These are phyloP conservation scores for Stemphylium beticola DNA, from an alignment of 2,329 filamentous ascomycete genomes.

Conservation along the genomic window DNA sequence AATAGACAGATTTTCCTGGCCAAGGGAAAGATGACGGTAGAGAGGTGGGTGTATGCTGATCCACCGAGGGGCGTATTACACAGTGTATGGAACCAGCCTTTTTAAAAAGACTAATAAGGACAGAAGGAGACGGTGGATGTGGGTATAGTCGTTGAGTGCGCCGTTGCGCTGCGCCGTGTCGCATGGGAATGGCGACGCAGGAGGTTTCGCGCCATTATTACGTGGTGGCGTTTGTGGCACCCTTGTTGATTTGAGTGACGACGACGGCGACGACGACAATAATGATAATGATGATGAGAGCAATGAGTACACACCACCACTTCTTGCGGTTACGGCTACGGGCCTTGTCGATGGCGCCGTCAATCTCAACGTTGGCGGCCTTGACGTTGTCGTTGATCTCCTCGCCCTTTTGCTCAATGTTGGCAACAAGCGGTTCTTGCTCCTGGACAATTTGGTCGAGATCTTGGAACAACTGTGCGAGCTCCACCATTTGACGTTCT, in stretches of 20 bases:
- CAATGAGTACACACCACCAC: slow-evolving; percentile 90
- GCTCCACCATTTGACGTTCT: slow-evolving; percentile 84
- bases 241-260: slow-evolving; percentile 38
- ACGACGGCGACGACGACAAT: slow-evolving; percentile 50
- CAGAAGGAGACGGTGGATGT: slow-evolving; percentile 12
- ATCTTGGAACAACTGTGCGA: slow-evolving; percentile 87
- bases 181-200: not conserved
- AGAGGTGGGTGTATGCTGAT: slow-evolving; percentile 16
- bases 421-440: slow-evolving; percentile 79
- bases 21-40: slow-evolving; percentile 8
- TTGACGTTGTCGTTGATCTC: slow-evolving; percentile 84
- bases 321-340: slow-evolving; percentile 78
- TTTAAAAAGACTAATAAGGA: slow-evolving; percentile 12
- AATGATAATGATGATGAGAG: slow-evolving; percentile 48
- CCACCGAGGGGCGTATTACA: slow-evolving; percentile 26
- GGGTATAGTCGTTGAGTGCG: not conserved
- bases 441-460: slow-evolving; percentile 85
- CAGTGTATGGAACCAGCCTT: slow-evolving; percentile 23
- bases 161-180: not conserved
- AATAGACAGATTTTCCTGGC: slow-evolving; percentile 10
- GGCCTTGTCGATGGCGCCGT: slow-evolving; percentile 80
- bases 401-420: slow-evolving; percentile 87
- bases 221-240: slow-evolving; percentile 16
- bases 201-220: not conserved
- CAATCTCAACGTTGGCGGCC: slow-evolving; percentile 84